These are phyloP conservation scores for Pachyrhizus erosus DNA, from an alignment of 306 rosid genomes.

Conservation along the genomic window DNA sequence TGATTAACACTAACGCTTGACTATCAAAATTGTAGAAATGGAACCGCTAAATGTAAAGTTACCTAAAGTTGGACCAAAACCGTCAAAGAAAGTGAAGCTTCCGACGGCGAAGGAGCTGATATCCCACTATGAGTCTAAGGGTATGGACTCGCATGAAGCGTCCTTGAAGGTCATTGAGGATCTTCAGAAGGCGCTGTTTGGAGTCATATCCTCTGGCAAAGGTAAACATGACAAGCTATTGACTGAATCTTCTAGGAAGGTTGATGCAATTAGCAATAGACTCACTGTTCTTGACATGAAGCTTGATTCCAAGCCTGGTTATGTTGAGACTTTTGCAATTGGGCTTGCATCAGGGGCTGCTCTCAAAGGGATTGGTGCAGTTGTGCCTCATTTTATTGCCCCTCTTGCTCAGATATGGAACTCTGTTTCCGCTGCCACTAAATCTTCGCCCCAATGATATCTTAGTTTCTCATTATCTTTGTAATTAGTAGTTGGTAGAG, in stretches of 20 bases:
- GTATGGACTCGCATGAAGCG: slow-evolving; percentile 68
- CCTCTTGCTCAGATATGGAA: slow-evolving; percentile 70
- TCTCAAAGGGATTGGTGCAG: slow-evolving; percentile 58
- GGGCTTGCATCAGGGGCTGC: slow-evolving; percentile 80
- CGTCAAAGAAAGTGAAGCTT: slow-evolving; percentile 50
- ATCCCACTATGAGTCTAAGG: slow-evolving; percentile 84
- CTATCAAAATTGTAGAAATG: slow-evolving; percentile 29
- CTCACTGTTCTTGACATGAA: slow-evolving; percentile 74
- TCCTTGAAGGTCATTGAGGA: slow-evolving; percentile 88
- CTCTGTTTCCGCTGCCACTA: slow-evolving; percentile 51
- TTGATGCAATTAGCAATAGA: slow-evolving; percentile 59
- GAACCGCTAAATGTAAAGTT: neutral
- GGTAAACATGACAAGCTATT: slow-evolving; percentile 67
- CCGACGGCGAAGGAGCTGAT: slow-evolving; percentile 70
- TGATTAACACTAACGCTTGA: neutral
- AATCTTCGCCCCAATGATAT: slow-evolving; percentile 52
- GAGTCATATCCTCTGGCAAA: slow-evolving; percentile 71
- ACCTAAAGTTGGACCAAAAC: neutral
- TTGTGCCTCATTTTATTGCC: slow-evolving; percentile 64
- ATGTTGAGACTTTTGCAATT: slow-evolving; percentile 63
- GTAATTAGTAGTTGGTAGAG: neutral
- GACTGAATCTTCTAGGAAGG: slow-evolving; percentile 64
- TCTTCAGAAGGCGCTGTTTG: slow-evolving; percentile 75
- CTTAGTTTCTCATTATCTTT: neutral
- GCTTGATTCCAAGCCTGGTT: slow-evolving; percentile 86